These are phyloP conservation scores for Brasilioporus rufonigricans DNA, from an alignment of 768 basidiomycete genomes.

Conservation along the genomic window DNA sequence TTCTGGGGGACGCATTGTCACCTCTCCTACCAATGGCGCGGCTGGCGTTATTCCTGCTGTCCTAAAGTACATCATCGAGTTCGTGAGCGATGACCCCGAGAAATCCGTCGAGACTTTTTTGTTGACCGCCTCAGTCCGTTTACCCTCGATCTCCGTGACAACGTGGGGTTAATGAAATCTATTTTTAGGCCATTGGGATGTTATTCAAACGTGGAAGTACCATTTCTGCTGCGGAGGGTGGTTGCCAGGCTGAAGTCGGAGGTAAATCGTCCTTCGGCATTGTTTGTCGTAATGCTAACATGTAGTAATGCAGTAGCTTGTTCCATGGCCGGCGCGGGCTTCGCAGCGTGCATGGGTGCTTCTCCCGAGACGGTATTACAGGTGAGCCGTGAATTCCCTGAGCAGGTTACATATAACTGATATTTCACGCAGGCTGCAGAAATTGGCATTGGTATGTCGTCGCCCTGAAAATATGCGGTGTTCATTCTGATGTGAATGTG, in stretches of 20 bases:
- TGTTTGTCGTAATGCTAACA: not conserved
- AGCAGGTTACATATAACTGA: not conserved
- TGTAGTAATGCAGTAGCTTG: conserved; percentile 65
- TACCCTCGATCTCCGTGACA: not conserved
- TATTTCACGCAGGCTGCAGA: conserved; percentile 64
- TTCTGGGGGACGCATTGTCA: conserved; percentile 89
- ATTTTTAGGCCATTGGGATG: conserved; percentile 80
- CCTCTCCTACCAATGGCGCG: conserved; percentile 91
- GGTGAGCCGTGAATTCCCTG: conserved; percentile 34
- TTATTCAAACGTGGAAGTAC: conserved; percentile 96
- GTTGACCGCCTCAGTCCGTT: conserved; percentile 77
- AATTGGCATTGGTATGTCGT: conserved; percentile 75
- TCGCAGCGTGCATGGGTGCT: conserved; percentile 93
- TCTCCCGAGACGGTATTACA: conserved; percentile 81
- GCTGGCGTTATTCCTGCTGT: conserved; percentile 93
- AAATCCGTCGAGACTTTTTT: conserved; percentile 87
- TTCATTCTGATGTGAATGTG: conserved; percentile 3
- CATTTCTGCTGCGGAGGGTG: conserved; percentile 94
- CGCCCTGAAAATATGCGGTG: not conserved
- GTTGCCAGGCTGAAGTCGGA: conserved; percentile 94
- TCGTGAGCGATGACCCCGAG: conserved; percentile 88
- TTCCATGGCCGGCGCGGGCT: conserved; percentile 93
- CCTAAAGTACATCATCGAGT: conserved; percentile 88
- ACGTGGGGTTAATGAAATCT: conserved; percentile 6
- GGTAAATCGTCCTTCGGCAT: conserved; percentile 40